These are phyloP conservation scores for Pseudozyma flocculosa DNA, from an alignment of 1,284 basidiomycete species.

Conservation along the genomic window DNA sequence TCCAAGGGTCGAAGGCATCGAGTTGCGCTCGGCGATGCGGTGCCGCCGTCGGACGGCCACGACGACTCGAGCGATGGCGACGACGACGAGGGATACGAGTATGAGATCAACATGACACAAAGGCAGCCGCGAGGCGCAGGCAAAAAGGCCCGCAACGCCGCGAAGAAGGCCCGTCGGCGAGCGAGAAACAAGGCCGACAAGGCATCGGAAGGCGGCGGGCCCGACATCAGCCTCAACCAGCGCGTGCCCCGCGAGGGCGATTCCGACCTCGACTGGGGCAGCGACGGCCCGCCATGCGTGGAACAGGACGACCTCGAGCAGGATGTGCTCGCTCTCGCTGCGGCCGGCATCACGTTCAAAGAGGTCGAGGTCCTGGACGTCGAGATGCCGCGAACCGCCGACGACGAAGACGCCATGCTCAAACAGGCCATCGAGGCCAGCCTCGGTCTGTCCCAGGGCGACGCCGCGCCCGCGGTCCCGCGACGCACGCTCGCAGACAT, in stretches of 20 bases:
- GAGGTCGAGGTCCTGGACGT: slow-evolving; percentile 7
- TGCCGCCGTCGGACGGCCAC: neutral
- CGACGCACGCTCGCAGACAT: too few species aligned
- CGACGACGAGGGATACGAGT: slow-evolving; percentile 7
- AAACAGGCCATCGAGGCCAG: neutral
- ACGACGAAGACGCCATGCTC: neutral
- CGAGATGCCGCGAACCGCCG: neutral
- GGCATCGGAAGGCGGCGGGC: neutral
- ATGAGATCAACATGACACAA: slow-evolving; percentile 12
- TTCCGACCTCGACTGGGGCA: slow-evolving; percentile 53
- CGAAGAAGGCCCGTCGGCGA: slow-evolving; percentile 12
- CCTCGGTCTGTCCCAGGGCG: neutral
- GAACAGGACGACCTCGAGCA: slow-evolving; percentile 9
- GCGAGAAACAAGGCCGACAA: neutral
- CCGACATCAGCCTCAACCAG: slow-evolving; percentile 7
- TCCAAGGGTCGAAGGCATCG: slow-evolving; percentile 1
- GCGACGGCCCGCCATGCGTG: slow-evolving; percentile 42
- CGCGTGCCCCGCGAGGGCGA: slow-evolving; percentile 41
- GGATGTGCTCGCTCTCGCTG: slow-evolving; percentile 16
- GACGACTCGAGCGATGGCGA: slow-evolving; percentile 11
- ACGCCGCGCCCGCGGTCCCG: neutral
- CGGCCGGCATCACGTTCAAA: slow-evolving; percentile 28
- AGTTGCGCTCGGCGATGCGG: slow-evolving; percentile 24
- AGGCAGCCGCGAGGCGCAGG: slow-evolving; percentile 5
- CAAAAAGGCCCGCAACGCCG: slow-evolving; percentile 16